Evolutionary conservation across 2,329 filamentous ascomycete genomes (phyloP).

Genomic region (Tolypocladium tropicale): DNA sequence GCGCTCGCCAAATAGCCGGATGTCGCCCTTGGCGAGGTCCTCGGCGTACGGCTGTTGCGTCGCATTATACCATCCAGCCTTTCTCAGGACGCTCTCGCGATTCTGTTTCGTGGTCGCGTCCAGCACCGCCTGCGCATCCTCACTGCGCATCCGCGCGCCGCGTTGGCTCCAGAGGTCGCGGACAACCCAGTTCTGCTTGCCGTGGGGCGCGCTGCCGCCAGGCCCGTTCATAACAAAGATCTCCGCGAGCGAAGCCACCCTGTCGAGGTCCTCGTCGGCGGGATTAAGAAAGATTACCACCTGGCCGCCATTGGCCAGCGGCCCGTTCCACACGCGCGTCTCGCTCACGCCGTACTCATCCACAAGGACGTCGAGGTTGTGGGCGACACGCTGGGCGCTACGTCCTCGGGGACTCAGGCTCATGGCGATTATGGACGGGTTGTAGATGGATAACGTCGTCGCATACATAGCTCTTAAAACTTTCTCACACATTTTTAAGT

Average conservation of each 20-base stretch:
- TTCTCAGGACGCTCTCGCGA: too few species aligned
- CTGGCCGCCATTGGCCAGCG: not conserved
- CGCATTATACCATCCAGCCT: too few species aligned
- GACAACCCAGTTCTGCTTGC: not conserved
- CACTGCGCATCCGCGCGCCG: not conserved
- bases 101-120: not conserved
- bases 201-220: not conserved
- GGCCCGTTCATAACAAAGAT: not conserved
- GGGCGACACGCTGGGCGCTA: not conserved
- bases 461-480: too few species aligned
- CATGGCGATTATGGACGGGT: not conserved
- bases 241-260: not conserved
- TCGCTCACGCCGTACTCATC: not conserved
- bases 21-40: too few species aligned
- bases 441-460: not conserved
- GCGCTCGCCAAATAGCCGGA: too few species aligned
- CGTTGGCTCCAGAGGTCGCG: not conserved
- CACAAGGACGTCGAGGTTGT: not conserved
- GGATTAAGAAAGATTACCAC: not conserved
- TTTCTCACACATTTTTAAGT: too few species aligned
- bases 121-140: not conserved
- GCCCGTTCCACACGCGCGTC: not conserved
- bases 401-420: not conserved
- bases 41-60: too few species aligned
- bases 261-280: not conserved